Conservation (phyloP, 148 eudicot species). For the Rhododendron henanense region DNA sequence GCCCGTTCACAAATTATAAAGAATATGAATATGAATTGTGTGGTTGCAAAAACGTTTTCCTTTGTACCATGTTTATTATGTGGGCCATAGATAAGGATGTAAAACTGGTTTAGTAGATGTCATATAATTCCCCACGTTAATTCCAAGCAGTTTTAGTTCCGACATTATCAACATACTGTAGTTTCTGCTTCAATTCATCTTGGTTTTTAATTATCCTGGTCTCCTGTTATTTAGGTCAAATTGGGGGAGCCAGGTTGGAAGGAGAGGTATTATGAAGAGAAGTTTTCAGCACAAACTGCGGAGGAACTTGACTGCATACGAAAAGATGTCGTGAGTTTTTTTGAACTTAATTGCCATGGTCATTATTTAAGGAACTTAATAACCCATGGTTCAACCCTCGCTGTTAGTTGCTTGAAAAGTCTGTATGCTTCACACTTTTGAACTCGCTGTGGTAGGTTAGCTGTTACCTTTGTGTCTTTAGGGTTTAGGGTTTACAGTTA, state of each 20-base stretch:
- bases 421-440: not conserved
- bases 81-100: not conserved
- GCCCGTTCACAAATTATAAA: not conserved
- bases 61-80: not conserved
- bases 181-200: not conserved
- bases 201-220: not conserved
- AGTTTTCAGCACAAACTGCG: slow-evolving; percentile 62
- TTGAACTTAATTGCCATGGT: not conserved
- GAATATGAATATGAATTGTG: not conserved
- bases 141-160: not conserved
- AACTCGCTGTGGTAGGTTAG: not conserved
- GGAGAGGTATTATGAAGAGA: slow-evolving; percentile 92
- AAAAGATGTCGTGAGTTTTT: slow-evolving; percentile 78
- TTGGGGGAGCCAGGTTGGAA: slow-evolving; percentile 94
- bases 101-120: not conserved
- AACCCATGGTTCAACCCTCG: not conserved
- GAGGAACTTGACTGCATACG: slow-evolving; percentile 74
- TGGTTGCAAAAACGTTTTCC: not conserved
- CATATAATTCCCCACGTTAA: not conserved
- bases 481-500: not conserved
- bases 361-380: not conserved
- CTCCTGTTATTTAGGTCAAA: slow-evolving; percentile 49
- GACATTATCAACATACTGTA: not conserved
- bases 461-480: not conserved
- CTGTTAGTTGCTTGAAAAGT: not conserved